Base-by-base conservation (phyloP, 2,329 filamentous ascomycete species). In the Dactylellina haptotyla region DNA sequence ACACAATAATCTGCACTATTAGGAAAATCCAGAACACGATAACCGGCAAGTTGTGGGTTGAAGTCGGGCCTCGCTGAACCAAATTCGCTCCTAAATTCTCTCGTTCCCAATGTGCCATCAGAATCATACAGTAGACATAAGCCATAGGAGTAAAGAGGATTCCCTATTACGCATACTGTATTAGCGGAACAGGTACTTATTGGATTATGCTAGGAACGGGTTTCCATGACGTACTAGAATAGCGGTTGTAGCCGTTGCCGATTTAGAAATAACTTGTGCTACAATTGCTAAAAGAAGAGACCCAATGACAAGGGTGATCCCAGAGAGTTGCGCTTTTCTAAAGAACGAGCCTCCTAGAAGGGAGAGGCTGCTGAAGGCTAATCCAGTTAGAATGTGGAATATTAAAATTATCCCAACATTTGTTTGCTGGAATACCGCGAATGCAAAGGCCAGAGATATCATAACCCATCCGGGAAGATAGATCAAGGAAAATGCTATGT, bases 111-210 rank as follows among this genome's bases (percentile, higher is more conserved):
- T 90, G 88, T 10, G 93, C 91, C 80, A 93, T 86, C 75, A 89
- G 86, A 16, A 90, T 87, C 61, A 88, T 85, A 79, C 94, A 95
- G 79, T 89, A 93, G 12, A 94, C 90, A 79, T 92, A 97, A 77
- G 92, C 93, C 84, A 93, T 96, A 0, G 93, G 91, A 0, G 92
- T 87, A 79, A 97, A 97, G 0, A 97, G 80, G 12, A 96, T 79
- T 72, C 89, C 89, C 70, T 74, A 18, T 18, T 3, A 20, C 12
- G 18, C 46, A 5, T 9, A 53, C 8, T 28, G 4, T 23, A 5
- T 59, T 14, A 72, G 37, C 39, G 9, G 14, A 14, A n/a, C n/a
- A n/a, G n/a, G n/a, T n/a, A 41, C 14, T 46, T 4, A 46, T 23
- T 46, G 18, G 16, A 18, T 16, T 18, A 3, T 5, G 41, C 18